phyloP scores from a whole-genome alignment of 306 rosid species.

The Canavalia ensiformis region DNA sequence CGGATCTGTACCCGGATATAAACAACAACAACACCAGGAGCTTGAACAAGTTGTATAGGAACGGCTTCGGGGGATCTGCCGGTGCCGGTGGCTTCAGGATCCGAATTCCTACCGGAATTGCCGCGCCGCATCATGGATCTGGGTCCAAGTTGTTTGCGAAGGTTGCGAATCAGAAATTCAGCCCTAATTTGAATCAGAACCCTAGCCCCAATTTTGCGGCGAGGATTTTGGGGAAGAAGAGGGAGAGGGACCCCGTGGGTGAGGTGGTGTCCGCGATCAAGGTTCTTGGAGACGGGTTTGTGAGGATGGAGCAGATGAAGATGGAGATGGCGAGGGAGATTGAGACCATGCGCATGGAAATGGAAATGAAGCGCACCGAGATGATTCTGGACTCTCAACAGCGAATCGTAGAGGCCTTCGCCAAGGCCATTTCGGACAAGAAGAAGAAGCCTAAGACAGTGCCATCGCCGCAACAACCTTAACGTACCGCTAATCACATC shows the following conservation, averaged over 20 bases:
- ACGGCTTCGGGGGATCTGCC: conserved; percentile 49
- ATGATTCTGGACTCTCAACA: conserved; percentile 96
- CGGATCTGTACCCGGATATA: conserved; percentile 67
- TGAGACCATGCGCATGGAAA: conserved; percentile 89
- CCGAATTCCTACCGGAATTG: conserved; percentile 77
- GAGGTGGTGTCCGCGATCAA: conserved; percentile 88
- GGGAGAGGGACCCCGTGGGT: conserved; percentile 72
- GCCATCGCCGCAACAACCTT: conserved; percentile 70
- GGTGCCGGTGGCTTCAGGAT: conserved; percentile 73
- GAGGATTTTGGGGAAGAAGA: conserved; percentile 47
- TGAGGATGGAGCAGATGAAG: conserved; percentile 93
- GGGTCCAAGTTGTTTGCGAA: conserved; percentile 62
- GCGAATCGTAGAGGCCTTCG: conserved; percentile 86
- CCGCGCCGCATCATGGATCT: conserved; percentile 75
- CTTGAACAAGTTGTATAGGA: conserved; percentile 69
- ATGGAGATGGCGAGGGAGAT: conserved; percentile 98
- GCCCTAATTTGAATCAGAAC: conserved; percentile 52
- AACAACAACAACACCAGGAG: conserved; percentile 62
- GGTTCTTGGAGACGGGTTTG: conserved; percentile 91
- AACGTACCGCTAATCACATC: too few relatives aligned
- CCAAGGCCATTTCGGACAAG: conserved; percentile 83
- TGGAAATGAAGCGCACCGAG: conserved; percentile 96
- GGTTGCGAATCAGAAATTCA: conserved; percentile 58
- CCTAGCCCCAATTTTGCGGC: conserved; percentile 55
- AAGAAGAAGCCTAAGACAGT: conserved; percentile 70